Conservation (phyloP, 2,329 filamentous ascomycete species). For the Raffaelea ambrosiae region DNA sequence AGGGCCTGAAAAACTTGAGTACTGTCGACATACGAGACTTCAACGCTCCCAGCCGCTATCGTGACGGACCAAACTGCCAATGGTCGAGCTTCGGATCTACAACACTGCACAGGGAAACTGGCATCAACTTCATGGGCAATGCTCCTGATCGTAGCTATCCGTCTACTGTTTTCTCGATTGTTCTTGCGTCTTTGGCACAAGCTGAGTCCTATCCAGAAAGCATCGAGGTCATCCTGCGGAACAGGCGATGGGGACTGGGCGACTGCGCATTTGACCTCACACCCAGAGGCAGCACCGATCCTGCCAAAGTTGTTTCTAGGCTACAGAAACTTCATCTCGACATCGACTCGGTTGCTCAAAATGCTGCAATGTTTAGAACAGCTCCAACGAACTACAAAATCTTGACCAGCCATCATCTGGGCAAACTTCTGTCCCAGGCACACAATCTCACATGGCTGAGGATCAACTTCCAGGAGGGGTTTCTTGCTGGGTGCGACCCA, state of each 20-base stretch:
- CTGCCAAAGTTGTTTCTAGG: constrained; percentile 32
- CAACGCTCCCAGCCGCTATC: constrained; percentile 35
- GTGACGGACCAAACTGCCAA: constrained; percentile 31
- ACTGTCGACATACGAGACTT: constrained; percentile 54
- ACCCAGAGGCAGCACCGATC: constrained; percentile 22
- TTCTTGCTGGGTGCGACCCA: background rate
- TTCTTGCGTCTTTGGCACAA: constrained; percentile 33
- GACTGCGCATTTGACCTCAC: constrained; percentile 39
- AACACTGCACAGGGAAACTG: constrained; percentile 27
- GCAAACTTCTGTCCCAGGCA: constrained; percentile 28
- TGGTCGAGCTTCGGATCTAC: constrained; percentile 50
- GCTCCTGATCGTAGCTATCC: too few relatives aligned
- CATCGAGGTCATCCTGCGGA: constrained; percentile 39
- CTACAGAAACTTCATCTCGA: constrained; percentile 37
- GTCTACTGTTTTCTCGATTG: background rate
- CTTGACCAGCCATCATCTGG: constrained; percentile 13
- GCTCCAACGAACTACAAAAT: constrained; percentile 6
- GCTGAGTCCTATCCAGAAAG: constrained; percentile 27
- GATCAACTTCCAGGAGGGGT: constrained; percentile 33
- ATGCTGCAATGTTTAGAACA: too few relatives aligned
- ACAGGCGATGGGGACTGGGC: constrained; percentile 19
- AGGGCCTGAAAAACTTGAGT: constrained; percentile 43
- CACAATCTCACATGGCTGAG: constrained; percentile 42
- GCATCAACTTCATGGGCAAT: too few relatives aligned
- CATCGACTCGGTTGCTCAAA: constrained; percentile 8